These are phyloP conservation scores for Arachis monticola DNA, from an alignment of 331 rosid species.

Conservation along the genomic window DNA sequence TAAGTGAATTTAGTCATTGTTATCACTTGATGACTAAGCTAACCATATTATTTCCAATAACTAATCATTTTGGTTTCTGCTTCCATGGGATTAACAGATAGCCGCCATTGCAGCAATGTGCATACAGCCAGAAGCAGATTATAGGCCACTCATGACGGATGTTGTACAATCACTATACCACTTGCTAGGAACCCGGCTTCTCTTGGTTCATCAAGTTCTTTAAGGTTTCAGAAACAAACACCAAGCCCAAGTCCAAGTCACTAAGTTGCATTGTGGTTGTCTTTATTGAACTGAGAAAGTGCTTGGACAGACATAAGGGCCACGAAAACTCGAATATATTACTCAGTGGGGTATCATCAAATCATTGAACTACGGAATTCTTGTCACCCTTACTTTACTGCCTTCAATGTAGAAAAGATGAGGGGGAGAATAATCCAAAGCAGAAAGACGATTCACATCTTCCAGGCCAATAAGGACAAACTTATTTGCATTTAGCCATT, in stretches of 20 bases:
- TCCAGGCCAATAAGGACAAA: constrained; percentile 17
- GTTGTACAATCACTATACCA: constrained; percentile 90
- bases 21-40: constrained; percentile 7
- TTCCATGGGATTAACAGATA: constrained; percentile 49
- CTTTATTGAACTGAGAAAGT: constrained; percentile 4
- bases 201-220: constrained; percentile 52
- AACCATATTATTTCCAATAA: constrained; percentile 10
- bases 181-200: constrained; percentile 62
- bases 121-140: constrained; percentile 97
- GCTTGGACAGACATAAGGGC: constrained; percentile 24
- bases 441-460: neutral
- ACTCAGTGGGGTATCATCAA: constrained; percentile 18
- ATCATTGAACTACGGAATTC: constrained; percentile 10
- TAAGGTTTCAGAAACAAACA: constrained; percentile 61
- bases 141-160: constrained; percentile 92
- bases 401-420: constrained; percentile 19
- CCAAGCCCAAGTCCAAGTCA: constrained; percentile 39
- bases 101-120: constrained; percentile 99
- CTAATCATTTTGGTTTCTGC: constrained; percentile 23
- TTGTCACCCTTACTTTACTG: constrained; percentile 3
- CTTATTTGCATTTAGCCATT: constrained; percentile 15
- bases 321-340: constrained; percentile 1
- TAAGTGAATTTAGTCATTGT: neutral
- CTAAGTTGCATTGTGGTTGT: constrained; percentile 26
- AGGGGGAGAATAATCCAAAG: constrained; percentile 4